These are phyloP conservation scores for Vararia minispora DNA, from an alignment of 768 basidiomycete genomes.

Conservation along the genomic window DNA sequence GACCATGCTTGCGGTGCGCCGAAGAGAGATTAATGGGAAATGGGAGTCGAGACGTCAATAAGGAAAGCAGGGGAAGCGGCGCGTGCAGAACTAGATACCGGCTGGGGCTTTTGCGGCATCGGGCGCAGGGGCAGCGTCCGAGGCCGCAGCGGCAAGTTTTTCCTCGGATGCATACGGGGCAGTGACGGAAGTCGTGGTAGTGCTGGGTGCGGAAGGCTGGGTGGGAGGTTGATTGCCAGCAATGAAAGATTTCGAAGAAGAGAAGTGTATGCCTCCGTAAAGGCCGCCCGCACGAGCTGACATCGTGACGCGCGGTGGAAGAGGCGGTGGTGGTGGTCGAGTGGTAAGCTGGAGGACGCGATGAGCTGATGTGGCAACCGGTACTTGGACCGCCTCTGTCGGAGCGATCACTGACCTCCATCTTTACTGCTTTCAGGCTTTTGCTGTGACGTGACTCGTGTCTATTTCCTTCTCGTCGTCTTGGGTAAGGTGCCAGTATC, in stretches of 20 bases:
- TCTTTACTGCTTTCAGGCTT: too few species aligned
- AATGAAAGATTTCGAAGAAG: conserved; percentile 47
- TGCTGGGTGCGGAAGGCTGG: conserved; percentile 17
- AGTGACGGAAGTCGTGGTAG: conserved; percentile 13
- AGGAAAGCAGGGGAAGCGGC: conserved; percentile 13
- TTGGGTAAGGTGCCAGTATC: too few species aligned
- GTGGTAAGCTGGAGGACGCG: too few species aligned
- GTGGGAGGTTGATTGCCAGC: conserved; percentile 31
- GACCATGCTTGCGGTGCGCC: conserved; percentile 92
- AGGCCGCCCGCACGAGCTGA: conserved; percentile 74
- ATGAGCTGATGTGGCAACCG: too few species aligned
- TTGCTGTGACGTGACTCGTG: too few species aligned
- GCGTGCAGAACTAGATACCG: conserved; percentile 40
- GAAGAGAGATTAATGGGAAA: conserved; percentile 17
- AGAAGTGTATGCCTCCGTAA: conserved; percentile 82
- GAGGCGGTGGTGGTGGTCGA: conserved; percentile 4
- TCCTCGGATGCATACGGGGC: conserved; percentile 14
- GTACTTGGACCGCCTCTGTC: too few species aligned
- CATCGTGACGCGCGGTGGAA: conserved; percentile 43
- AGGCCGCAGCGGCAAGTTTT: conserved; percentile 12
- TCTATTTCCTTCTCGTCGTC: too few species aligned
- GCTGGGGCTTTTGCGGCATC: conserved; percentile 37
- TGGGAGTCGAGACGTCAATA: conserved; percentile 9
- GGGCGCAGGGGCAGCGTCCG: conserved; percentile 14
- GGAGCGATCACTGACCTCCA: too few species aligned